Conservation (phyloP, 495 filamentous ascomycete species). For the Aspergillus asperescens region DNA sequence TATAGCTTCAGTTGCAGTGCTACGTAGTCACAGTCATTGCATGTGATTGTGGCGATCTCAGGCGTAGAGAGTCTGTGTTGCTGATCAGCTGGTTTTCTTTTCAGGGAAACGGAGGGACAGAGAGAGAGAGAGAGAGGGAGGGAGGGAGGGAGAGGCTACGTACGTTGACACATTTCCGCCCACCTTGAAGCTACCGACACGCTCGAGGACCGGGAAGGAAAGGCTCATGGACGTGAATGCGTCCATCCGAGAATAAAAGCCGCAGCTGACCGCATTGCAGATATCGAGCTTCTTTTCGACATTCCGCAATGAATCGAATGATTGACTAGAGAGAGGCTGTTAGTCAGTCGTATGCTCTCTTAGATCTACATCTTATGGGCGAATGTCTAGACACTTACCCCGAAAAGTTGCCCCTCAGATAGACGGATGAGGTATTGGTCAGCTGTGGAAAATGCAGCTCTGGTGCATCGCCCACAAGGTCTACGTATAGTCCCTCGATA, state of each 20-base stretch:
- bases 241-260: background rate
- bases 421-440: background rate
- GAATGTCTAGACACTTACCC: no score
- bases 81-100: background rate
- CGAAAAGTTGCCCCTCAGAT: background rate
- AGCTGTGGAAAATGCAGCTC: background rate
- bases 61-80: background rate
- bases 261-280: background rate
- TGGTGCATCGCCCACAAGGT: background rate
- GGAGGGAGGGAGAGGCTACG: background rate
- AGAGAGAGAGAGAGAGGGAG: no score
- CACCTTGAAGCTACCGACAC: background rate
- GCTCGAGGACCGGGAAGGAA: background rate
- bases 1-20: conserved; percentile 1
- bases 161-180: background rate
- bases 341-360: no score
- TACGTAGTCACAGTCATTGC: background rate
- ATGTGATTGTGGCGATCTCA: background rate
- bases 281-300: background rate
- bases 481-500: background rate
- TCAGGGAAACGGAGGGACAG: background rate
- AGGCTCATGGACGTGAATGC: background rate
- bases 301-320: background rate
- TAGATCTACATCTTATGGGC: no score
- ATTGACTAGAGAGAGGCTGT: background rate